A percentile compares a stretch with the other conserved stretches of the same genome.
Conservation (phyloP, 805 yeast genomes). For the Zygosaccharomyces siamensis region DNA sequence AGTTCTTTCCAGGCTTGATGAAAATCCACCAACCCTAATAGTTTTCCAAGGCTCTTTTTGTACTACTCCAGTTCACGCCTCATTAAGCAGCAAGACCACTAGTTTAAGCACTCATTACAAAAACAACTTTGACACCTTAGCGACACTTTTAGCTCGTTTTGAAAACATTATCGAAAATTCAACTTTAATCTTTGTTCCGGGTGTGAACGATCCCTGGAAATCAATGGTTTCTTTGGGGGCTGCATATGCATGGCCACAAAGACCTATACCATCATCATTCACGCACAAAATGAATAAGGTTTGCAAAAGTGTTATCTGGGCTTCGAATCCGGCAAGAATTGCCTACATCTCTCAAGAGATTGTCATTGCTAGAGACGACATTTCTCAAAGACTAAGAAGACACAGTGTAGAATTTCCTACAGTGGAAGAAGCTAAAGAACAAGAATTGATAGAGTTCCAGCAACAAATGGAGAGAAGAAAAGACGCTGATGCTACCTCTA, state of each 20-base stretch:
- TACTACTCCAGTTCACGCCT: constrained; percentile 56
- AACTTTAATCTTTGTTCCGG: constrained; percentile 74
- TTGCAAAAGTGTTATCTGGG: constrained; percentile 50
- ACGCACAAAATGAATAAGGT: constrained; percentile 60
- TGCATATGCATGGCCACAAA: constrained; percentile 63
- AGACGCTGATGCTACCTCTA: constrained; percentile 24
- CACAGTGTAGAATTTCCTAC: constrained; percentile 56
- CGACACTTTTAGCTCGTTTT: constrained; percentile 55
- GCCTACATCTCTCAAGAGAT: constrained; percentile 82
- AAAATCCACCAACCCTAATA: constrained; percentile 61
- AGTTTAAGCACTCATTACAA: constrained; percentile 55
- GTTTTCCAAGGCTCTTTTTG: constrained; percentile 79
- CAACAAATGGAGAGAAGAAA: constrained; percentile 10
- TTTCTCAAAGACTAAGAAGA: constrained; percentile 64
- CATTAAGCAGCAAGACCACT: constrained; percentile 47
- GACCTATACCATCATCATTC: constrained; percentile 65
- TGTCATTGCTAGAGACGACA: constrained; percentile 65
- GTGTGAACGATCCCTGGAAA: constrained; percentile 92
- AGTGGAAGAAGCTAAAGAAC: constrained; percentile 32
- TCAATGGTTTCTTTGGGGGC: constrained; percentile 63
- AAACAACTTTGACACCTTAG: constrained; percentile 67
- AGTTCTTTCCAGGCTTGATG: constrained; percentile 51
- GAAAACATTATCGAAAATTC: constrained; percentile 34
- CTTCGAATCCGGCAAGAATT: constrained; percentile 75
- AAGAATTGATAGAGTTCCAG: constrained; percentile 22